Evolutionary conservation across 331 rosid species (phyloP).

Genomic region (Malus hybrid): DNA sequence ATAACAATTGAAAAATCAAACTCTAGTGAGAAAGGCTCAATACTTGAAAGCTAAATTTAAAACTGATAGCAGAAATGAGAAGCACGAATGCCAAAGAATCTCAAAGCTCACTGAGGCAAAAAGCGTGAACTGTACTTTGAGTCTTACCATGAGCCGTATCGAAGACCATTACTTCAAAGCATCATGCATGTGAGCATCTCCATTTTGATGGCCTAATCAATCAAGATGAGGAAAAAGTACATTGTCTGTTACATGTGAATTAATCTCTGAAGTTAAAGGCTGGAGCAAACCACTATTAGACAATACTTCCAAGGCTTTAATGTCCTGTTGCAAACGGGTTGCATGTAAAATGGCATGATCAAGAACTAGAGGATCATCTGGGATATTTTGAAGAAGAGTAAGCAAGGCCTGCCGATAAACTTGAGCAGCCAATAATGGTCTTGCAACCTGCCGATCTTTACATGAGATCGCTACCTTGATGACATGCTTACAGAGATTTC

Average conservation of each 20-base stretch:
- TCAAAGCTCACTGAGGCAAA: neutral
- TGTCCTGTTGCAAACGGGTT: conserved; percentile 56
- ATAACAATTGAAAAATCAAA: neutral
- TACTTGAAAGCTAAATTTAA: neutral
- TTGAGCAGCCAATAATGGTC: conserved; percentile 59
- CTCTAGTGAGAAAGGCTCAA: neutral
- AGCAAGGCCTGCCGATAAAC: conserved; percentile 51
- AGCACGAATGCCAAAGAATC: neutral
- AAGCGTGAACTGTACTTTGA: neutral
- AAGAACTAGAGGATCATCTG: conserved; percentile 64
- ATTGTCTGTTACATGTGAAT: conserved; percentile 39
- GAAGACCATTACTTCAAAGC: neutral
- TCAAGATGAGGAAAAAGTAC: conserved; percentile 30
- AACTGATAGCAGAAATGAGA: neutral
- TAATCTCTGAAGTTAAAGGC: conserved; percentile 46
- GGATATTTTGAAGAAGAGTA: conserved; percentile 51
- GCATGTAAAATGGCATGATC: conserved; percentile 49
- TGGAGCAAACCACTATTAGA: conserved; percentile 59
- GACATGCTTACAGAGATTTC: conserved; percentile 71
- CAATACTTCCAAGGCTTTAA: conserved; percentile 50
- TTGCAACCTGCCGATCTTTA: conserved; percentile 49
- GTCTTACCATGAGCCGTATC: neutral
- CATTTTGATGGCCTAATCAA: conserved; percentile 19
- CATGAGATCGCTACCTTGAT: conserved; percentile 63
- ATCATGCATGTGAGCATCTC: conserved; percentile 1